Conservation (phyloP, 495 filamentous ascomycete species). For the Penicillium nucicola region DNA sequence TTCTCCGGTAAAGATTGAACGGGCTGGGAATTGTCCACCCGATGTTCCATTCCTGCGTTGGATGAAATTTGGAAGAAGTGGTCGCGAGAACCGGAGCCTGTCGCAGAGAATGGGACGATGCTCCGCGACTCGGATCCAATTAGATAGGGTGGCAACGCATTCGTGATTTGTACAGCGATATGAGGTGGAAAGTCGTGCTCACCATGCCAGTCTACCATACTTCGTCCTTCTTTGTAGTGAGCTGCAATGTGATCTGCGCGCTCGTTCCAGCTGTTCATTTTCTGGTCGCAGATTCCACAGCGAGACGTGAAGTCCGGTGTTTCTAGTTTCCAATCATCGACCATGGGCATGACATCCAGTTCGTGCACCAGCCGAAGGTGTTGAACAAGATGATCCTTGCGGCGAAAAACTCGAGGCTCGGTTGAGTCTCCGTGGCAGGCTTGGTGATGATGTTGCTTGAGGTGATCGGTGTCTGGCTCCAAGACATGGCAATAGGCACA, state of each 20-base stretch:
- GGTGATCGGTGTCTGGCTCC: constrained; percentile 16
- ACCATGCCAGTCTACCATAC: constrained; percentile 66
- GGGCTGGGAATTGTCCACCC: not conserved
- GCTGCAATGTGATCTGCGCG: constrained; percentile 60
- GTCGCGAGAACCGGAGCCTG: constrained; percentile 6
- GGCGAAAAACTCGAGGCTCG: constrained; percentile 66
- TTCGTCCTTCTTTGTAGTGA: constrained; percentile 60
- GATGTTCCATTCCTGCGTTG: constrained; percentile 3
- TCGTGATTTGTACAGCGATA: constrained; percentile 60
- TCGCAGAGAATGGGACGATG: constrained; percentile 26
- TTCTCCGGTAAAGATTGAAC: not conserved
- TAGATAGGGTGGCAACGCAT: constrained; percentile 56
- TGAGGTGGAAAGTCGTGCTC: constrained; percentile 64
- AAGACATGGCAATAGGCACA: constrained; percentile 23
- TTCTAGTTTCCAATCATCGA: constrained; percentile 67
- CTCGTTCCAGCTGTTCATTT: constrained; percentile 58
- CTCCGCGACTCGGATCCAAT: constrained; percentile 23
- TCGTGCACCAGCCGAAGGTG: constrained; percentile 69
- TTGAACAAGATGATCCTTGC: constrained; percentile 77
- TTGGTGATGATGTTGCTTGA: constrained; percentile 51
- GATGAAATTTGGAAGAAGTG: constrained; percentile 20
- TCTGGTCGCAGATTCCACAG: constrained; percentile 62
- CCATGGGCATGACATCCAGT: constrained; percentile 54
- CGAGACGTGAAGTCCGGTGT: constrained; percentile 58
- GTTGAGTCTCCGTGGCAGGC: constrained; percentile 61